phyloP scores from a whole-genome alignment of 768 basidiomycete genomes.

The Xerocomus brunneocitrinus region DNA sequence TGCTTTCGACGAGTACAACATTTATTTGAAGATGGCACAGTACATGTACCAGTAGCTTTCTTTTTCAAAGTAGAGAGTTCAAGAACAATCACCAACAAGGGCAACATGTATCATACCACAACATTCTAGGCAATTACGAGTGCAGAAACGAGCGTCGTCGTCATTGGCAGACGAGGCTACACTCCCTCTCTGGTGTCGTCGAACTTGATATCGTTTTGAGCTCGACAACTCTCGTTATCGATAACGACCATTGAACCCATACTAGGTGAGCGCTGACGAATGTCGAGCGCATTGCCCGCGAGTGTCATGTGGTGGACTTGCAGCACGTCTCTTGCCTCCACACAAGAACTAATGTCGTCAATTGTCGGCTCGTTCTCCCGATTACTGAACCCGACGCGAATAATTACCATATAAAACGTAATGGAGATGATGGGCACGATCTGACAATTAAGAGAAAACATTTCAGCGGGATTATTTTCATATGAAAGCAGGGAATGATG shows the following conservation, averaged over 20 bases:
- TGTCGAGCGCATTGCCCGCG: neutral
- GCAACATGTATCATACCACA: neutral
- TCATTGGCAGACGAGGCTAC: neutral
- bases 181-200: neutral
- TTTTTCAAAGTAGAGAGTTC: no score
- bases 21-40: no score
- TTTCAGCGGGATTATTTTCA: neutral
- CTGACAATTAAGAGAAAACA: neutral
- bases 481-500: neutral
- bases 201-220: neutral
- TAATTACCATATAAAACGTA: slow-evolving; percentile 13
- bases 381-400: neutral
- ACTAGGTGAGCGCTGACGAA: neutral
- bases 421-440: slow-evolving; percentile 12
- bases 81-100: no score
- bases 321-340: neutral
- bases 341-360: neutral
- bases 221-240: neutral
- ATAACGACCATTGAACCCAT: neutral
- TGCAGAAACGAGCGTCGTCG: neutral
- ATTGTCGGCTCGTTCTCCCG: neutral
- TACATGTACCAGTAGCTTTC: no score
- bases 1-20: no score
- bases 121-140: neutral
- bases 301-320: neutral